Base-by-base conservation (phyloP, 2,329 filamentous ascomycete species). In the Orbilia brochopaga region DNA sequence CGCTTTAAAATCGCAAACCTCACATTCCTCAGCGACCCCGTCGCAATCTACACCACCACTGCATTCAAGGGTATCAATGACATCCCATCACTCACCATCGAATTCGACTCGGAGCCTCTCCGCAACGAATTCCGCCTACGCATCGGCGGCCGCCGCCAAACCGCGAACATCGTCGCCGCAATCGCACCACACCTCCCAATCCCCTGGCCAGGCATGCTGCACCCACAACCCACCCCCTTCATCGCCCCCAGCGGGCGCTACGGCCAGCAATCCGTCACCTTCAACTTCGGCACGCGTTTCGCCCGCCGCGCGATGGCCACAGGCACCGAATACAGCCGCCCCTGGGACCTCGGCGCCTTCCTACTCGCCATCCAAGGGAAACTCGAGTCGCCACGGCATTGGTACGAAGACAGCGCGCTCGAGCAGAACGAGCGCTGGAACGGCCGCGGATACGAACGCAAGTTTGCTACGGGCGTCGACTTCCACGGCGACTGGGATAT, bases 361-460 rank as follows among this genome's bases (percentile, higher is more conserved):
- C 60, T 72, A 15, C 56, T 72, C 19, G 55, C 37, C n/a, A 17
- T 72, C 2, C 44, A 59, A n/a, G 67, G 67, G 0, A 72, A 61
- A 48, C 55, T 72, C 8, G 67, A 72, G 53, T 72, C 67, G 4
- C 55, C 40, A 19, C 46, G 27, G 7, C 48, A 65, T 48, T 72
- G 67, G 67, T 61, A 65, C 48, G 67, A 72, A 50, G 35, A 65
- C 11, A 61, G 48, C 17, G 19, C 67, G 6, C 11, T 57, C 0
- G 67, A 72, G 53, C 48, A 46, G 27, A 72, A 72, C 35, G 67
- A 56, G 40, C 60, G 67, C 5, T 72, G 67, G 67, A 72, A 72
- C 27, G 67, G 67, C n/a, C 27, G 24, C 19, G 35, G 64, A 0
- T 60, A 32, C 35, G 51, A 27, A 10, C 24, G 19, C 6, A 65